Evolutionary conservation across 345 rosid genomes (phyloP).

Genomic region (Firmiana major): DNA sequence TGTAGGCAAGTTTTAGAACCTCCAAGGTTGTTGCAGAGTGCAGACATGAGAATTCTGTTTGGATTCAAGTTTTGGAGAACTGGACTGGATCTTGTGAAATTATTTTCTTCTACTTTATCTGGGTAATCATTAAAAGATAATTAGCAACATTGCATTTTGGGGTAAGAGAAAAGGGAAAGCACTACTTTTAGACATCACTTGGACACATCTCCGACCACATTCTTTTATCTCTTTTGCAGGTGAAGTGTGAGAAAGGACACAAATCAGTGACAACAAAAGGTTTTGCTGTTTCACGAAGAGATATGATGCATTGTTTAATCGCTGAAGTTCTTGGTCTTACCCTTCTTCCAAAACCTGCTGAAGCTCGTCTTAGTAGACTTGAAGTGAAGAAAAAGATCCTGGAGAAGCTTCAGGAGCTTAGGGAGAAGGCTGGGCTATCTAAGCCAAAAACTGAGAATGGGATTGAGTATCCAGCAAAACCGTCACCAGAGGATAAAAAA

Average conservation of each 20-base stretch:
- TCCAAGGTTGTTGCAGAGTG: not conserved
- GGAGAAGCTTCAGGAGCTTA: conserved; percentile 44
- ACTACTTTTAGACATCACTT: not conserved
- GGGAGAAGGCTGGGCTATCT: conserved; percentile 26
- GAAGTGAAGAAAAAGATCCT: conserved; percentile 35
- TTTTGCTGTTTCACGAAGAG: conserved; percentile 32
- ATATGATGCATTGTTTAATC: conserved; percentile 31
- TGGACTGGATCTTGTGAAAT: not conserved
- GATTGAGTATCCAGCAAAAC: not conserved
- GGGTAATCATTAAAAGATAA: not conserved
- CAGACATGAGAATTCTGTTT: not conserved
- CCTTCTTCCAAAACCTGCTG: conserved; percentile 33
- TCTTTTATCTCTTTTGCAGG: conserved; percentile 16
- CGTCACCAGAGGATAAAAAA: conserved; percentile 11
- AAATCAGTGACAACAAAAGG: not conserved
- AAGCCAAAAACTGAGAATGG: conserved; percentile 22
- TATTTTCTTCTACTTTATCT: not conserved
- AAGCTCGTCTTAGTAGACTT: conserved; percentile 45
- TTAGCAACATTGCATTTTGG: not conserved
- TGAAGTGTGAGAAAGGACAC: conserved; percentile 17
- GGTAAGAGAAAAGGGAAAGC: not conserved
- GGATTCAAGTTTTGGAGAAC: not conserved
- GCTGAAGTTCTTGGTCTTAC: conserved; percentile 20
- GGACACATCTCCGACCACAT: not conserved
- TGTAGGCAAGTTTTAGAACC: not conserved